These are phyloP conservation scores for Syzygium aqueum DNA, from an alignment of 345 rosid genomes.

Conservation along the genomic window DNA sequence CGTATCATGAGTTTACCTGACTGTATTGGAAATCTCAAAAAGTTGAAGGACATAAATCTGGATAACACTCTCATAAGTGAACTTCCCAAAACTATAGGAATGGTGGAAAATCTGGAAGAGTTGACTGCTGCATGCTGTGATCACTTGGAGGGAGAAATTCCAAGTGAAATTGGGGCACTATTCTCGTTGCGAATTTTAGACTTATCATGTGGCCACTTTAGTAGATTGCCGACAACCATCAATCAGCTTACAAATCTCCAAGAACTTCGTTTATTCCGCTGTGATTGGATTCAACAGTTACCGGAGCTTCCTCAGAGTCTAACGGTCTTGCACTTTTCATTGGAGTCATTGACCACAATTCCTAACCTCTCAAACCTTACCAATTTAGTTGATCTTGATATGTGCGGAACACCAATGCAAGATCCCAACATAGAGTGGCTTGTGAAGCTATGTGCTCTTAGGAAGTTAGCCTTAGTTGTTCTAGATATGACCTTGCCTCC, in stretches of 20 bases:
- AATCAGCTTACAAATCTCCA: neutral
- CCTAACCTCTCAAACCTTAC: neutral
- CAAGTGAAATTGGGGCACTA: too few species aligned
- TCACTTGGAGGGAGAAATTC: too few species aligned
- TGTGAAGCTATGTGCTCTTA: neutral
- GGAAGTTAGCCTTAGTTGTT: neutral
- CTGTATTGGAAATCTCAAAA: neutral
- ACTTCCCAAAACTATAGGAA: neutral
- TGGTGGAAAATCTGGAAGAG: neutral
- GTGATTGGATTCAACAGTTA: neutral
- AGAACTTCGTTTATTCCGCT: neutral
- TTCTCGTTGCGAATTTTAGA: too few species aligned
- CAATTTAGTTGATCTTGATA: too few species aligned
- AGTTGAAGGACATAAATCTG: neutral
- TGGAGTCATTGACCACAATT: neutral
- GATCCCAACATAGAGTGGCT: neutral
- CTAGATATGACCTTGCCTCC: neutral
- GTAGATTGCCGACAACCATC: neutral
- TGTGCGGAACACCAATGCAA: too few species aligned
- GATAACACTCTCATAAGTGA: accelerated
- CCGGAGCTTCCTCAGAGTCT: neutral
- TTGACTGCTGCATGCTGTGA: neutral
- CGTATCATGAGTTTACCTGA: neutral
- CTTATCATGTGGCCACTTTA: too few species aligned
- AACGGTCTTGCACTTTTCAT: neutral